Evolutionary conservation across 805 yeast genomes (phyloP).

Genomic region (Zygosaccharomyces bisporus): DNA sequence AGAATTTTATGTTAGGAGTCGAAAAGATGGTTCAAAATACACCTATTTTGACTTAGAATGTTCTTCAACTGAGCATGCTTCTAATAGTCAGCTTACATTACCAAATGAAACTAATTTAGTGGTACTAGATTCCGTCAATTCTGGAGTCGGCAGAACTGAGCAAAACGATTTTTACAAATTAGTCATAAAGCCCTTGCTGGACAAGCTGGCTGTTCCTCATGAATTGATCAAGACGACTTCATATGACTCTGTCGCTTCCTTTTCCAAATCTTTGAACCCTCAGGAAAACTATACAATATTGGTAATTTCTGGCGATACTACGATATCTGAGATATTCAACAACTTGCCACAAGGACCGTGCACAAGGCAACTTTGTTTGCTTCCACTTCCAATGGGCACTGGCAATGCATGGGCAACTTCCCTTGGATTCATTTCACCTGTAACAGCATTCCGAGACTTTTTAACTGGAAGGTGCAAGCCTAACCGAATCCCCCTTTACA

Average conservation of each 20-base stretch:
- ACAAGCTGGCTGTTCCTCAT: conserved; percentile 36
- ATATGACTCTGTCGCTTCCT: conserved; percentile 38
- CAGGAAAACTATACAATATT: conserved; percentile 42
- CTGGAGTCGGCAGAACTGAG: conserved; percentile 38
- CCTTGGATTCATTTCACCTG: conserved; percentile 40
- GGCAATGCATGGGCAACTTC: conserved; percentile 81
- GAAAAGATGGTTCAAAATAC: conserved; percentile 15
- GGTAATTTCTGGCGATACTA: conserved; percentile 82
- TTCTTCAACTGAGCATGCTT: not conserved
- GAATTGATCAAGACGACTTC: conserved; percentile 44
- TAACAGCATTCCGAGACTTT: conserved; percentile 38
- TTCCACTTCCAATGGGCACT: conserved; percentile 69
- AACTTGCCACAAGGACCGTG: conserved; percentile 25
- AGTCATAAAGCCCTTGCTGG: conserved; percentile 48
- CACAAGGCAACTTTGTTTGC: conserved; percentile 19
- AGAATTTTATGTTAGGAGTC: conserved; percentile 11
- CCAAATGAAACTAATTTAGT: conserved; percentile 15
- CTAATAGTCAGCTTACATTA: not conserved
- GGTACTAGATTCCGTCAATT: conserved; percentile 37
- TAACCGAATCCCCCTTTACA: conserved; percentile 35
- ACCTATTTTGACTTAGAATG: conserved; percentile 12
- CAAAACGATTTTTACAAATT: conserved; percentile 39
- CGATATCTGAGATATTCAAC: conserved; percentile 73
- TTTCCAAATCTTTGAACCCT: conserved; percentile 36
- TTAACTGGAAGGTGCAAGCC: conserved; percentile 21